A percentile compares a stretch with the other conserved stretches of the same genome.
These are phyloP conservation scores for Solanum chmielewskii DNA, from an alignment of 257 asterid genomes.

Conservation along the genomic window DNA sequence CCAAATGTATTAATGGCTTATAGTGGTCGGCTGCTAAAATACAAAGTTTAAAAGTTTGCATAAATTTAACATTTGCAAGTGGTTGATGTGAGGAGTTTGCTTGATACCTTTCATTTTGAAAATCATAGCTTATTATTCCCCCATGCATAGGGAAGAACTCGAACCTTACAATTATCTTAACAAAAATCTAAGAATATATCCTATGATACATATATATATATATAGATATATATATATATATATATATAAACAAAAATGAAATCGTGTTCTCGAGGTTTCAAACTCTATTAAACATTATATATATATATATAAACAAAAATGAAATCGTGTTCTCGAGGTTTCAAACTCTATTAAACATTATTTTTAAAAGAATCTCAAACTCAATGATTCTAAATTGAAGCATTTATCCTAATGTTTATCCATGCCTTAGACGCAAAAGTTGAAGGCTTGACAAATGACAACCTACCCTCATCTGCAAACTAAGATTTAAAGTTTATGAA, in stretches of 20 bases:
- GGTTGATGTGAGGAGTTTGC: background rate
- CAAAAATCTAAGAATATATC: background rate
- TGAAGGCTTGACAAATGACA: too few species aligned
- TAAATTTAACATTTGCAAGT: background rate
- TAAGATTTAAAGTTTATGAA: background rate
- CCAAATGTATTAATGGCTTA: background rate
- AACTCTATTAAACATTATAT: background rate
- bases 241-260: background rate
- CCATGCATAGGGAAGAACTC: background rate
- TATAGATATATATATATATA: too few species aligned
- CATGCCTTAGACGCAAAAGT: background rate
- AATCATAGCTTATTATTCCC: background rate
- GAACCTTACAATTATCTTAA: background rate
- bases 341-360: background rate
- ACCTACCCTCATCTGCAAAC: background rate
- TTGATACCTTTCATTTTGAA: background rate
- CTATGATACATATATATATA: background rate
- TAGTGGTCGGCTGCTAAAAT: background rate
- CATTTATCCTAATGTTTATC: background rate
- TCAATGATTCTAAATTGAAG: background rate
- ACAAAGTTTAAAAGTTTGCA: background rate
- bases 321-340: background rate
- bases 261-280: background rate
- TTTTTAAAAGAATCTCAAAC: background rate
- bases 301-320: background rate